Conservation (phyloP, 345 rosid genomes). For the Gossypium anomalum region DNA sequence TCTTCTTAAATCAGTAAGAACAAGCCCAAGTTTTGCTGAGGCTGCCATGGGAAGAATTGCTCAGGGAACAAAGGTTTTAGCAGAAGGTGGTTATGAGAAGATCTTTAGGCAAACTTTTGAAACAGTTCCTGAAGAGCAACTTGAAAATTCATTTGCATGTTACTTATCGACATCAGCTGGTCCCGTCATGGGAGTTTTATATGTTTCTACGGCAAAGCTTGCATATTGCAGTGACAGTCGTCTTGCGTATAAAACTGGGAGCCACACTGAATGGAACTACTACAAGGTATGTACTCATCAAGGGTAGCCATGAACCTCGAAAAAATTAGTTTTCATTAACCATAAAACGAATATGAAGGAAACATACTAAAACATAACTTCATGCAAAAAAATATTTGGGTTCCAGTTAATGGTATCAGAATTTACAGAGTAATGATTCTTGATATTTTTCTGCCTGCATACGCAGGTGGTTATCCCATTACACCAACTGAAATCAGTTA, state of each 20-base stretch:
- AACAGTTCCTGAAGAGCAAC: conserved; percentile 63
- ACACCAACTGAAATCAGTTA: conserved; percentile 49
- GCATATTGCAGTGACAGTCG: conserved; percentile 73
- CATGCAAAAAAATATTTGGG: not conserved
- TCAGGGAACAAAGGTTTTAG: conserved; percentile 69
- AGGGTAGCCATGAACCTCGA: too few species aligned
- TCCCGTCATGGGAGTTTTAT: conserved; percentile 74
- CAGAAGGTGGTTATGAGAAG: conserved; percentile 82
- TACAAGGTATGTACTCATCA: conserved; percentile 47
- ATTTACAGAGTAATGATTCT: not conserved
- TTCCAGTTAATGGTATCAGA: not conserved
- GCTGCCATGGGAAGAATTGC: conserved; percentile 87
- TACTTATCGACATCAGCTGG: conserved; percentile 84
- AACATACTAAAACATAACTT: not conserved
- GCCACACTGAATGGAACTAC: conserved; percentile 70
- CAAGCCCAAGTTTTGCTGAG: conserved; percentile 72
- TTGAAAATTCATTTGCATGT: conserved; percentile 61
- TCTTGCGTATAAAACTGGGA: conserved; percentile 55
- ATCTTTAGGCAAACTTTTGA: conserved; percentile 69
- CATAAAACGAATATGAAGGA: too few species aligned
- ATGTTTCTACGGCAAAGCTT: conserved; percentile 65
- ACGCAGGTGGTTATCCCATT: conserved; percentile 60
- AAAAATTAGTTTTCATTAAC: too few species aligned
- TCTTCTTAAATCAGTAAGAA: conserved; percentile 47
- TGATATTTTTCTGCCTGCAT: conserved; percentile 19